phyloP scores from a whole-genome alignment of 331 rosid genomes.

The Stylosanthes scabra region DNA sequence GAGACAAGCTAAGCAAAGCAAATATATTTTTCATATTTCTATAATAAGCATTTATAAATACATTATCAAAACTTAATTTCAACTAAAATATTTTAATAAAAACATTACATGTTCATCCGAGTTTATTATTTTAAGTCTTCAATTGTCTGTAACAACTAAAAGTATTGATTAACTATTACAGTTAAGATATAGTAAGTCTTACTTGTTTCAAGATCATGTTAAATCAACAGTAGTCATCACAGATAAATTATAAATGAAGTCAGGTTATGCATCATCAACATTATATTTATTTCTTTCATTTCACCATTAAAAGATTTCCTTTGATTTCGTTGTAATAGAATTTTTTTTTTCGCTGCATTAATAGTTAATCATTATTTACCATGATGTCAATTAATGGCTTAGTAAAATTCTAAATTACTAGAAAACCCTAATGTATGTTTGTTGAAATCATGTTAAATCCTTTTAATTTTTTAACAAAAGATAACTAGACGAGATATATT shows the following conservation, averaged over 20 bases:
- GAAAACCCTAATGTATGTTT: too few species aligned
- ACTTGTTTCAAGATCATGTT: background rate
- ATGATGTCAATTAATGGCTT: background rate
- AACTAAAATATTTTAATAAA: background rate
- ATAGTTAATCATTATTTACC: background rate
- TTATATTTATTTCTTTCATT: background rate
- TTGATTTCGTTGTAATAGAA: background rate
- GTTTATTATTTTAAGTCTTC: too few species aligned
- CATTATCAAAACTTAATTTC: too few species aligned
- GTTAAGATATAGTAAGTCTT: background rate
- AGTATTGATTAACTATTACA: too few species aligned
- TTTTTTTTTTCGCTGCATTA: background rate
- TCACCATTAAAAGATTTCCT: background rate
- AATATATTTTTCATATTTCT: background rate
- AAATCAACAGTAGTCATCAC: background rate
- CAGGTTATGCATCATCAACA: background rate
- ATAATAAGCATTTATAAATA: background rate
- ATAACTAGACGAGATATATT: too few species aligned
- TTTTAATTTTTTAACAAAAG: too few species aligned
- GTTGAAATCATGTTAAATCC: too few species aligned
- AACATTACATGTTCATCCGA: too few species aligned
- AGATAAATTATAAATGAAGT: background rate
- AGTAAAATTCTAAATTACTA: slow-evolving; percentile 29
- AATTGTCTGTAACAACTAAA: too few species aligned
- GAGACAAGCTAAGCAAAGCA: background rate